A percentile compares a stretch with the other conserved stretches of the same genome.
Conservation (phyloP, 768 basidiomycete species). For the Lentinula boryana region DNA sequence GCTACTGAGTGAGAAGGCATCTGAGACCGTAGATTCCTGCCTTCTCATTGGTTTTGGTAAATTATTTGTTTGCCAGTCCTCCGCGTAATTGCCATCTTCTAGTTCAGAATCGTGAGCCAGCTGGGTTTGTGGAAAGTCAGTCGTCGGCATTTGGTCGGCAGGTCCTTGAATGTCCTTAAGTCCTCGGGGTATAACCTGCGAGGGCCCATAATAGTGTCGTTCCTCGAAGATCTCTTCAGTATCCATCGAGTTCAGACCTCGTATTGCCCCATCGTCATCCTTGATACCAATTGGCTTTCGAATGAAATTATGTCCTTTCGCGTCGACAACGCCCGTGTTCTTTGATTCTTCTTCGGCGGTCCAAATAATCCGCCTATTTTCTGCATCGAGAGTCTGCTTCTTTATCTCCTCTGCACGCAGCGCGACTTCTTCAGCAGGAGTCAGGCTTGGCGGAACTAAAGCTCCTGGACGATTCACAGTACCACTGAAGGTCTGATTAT, state of each 20-base stretch:
- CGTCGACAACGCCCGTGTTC: constrained; percentile 37
- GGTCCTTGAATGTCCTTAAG: constrained; percentile 32
- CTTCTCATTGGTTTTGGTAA: not conserved
- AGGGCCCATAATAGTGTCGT: constrained; percentile 40
- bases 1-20: not conserved
- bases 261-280: constrained; percentile 47
- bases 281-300: constrained; percentile 49
- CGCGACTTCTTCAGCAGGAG: constrained; percentile 53
- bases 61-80: not conserved
- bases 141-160: not conserved
- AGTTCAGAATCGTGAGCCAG: not conserved
- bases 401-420: constrained; percentile 49
- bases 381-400: constrained; percentile 57
- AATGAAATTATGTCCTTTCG: constrained; percentile 22
- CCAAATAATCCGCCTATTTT: constrained; percentile 62
- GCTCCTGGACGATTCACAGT: constrained; percentile 25
- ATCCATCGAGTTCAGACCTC: constrained; percentile 19
- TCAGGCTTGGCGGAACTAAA: constrained; percentile 30
- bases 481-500: constrained; percentile 51
- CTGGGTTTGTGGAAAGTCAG: not conserved
- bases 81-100: not conserved
- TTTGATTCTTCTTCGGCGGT: constrained; percentile 45
- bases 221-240: constrained; percentile 24
- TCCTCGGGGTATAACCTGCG: constrained; percentile 45
- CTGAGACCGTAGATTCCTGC: not conserved